phyloP scores from a whole-genome alignment of 2,329 filamentous ascomycete genomes.

The Coccinonectria pachysandricola region DNA sequence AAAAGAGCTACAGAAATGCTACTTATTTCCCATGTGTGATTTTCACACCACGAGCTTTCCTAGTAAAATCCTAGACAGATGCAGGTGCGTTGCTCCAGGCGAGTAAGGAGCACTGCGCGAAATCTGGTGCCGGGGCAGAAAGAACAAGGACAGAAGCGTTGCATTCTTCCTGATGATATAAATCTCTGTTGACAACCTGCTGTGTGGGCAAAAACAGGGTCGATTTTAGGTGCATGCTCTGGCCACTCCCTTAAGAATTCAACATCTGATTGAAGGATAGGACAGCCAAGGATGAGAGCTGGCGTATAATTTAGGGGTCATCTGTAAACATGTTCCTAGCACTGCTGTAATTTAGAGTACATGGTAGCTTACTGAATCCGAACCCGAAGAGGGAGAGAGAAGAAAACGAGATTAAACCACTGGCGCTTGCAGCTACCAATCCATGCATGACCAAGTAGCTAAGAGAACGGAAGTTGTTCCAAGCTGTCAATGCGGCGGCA shows the following conservation, averaged over 20 bases:
- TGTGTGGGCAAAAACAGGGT: not conserved
- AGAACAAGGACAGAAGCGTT: not conserved
- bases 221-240: not conserved
- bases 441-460: too few species aligned
- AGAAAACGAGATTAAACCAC: too few species aligned
- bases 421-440: too few species aligned
- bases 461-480: too few species aligned
- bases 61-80: not conserved
- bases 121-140: not conserved
- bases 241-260: slow-evolving; percentile 1
- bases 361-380: too few species aligned
- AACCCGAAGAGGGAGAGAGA: too few species aligned
- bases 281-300: not conserved
- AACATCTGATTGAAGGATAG: not conserved
- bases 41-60: not conserved
- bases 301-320: too few species aligned
- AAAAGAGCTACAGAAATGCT: not conserved
- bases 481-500: too few species aligned
- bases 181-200: not conserved
- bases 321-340: too few species aligned
- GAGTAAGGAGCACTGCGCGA: too few species aligned
- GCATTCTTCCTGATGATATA: not conserved
- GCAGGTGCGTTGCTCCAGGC: too few species aligned
- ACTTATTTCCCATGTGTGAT: not conserved
- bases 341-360: slow-evolving; percentile 12